Conservation (phyloP, 78 protist species). For the Speleostelium caveatum region DNA sequence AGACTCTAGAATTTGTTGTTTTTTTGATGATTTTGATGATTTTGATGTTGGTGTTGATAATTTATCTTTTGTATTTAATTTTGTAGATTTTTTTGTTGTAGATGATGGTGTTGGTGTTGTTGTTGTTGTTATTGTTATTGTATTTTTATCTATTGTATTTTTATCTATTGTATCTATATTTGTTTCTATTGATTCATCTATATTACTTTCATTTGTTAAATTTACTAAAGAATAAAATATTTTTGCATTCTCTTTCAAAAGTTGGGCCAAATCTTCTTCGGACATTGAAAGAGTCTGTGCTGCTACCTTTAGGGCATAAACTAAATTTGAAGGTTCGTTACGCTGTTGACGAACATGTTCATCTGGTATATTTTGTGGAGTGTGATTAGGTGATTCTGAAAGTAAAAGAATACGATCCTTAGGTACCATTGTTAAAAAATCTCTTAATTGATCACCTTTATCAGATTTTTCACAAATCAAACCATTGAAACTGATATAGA, state of each 20-base stretch:
- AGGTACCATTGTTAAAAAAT: constrained; percentile 53
- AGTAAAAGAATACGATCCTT: constrained; percentile 22
- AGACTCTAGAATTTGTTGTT: constrained; percentile 9
- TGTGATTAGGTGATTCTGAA: constrained; percentile 54
- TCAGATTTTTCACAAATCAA: constrained; percentile 39
- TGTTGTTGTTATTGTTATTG: constrained; percentile 23
- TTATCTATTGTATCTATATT: not conserved
- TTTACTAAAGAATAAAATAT: constrained; percentile 22
- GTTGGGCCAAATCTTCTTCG: constrained; percentile 1
- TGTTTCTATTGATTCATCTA: not conserved
- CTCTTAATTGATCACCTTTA: constrained; percentile 53
- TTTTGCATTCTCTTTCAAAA: constrained; percentile 20
- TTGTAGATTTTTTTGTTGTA: not conserved
- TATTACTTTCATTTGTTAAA: not conserved
- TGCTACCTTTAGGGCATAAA: constrained; percentile 9
- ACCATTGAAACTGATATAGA: constrained; percentile 60
- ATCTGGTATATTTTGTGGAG: constrained; percentile 67
- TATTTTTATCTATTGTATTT: not conserved
- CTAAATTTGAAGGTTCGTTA: constrained; percentile 65
- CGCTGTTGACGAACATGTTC: constrained; percentile 1
- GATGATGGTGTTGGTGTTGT: not conserved
- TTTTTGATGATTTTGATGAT: not conserved
- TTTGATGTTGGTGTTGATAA: not conserved
- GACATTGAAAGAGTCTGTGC: constrained; percentile 14
- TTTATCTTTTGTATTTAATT: not conserved